phyloP scores from a whole-genome alignment of 257 asterid genomes.

The Capsicum pubescens region DNA sequence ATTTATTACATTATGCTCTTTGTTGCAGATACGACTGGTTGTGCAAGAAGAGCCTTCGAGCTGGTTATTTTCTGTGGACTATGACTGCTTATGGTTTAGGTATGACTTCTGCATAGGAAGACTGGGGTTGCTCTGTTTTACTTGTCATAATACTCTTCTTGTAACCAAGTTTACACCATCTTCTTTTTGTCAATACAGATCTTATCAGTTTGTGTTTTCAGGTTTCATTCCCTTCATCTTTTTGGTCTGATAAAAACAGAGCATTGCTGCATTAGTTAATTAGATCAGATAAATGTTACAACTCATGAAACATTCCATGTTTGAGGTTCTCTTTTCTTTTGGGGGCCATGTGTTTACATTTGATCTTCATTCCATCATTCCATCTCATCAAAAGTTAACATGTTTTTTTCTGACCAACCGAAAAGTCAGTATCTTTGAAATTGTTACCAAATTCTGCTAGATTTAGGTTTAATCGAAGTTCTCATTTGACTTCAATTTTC shows the following conservation, averaged over 20 bases:
- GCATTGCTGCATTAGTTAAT: background rate
- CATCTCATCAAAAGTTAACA: background rate
- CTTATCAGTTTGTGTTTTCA: background rate
- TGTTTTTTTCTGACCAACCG: conserved; percentile 1
- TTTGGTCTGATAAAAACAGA: background rate
- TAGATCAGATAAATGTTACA: conserved; percentile 14
- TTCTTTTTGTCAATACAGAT: conserved; percentile 9
- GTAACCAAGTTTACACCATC: background rate
- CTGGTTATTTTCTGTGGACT: conserved; percentile 87
- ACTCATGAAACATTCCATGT: background rate
- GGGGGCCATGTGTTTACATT: background rate
- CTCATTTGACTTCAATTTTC: background rate
- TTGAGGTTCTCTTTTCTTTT: conserved; percentile 9
- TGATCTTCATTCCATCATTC: background rate
- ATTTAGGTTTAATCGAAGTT: background rate
- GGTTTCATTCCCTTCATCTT: background rate
- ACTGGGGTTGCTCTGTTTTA: too few species aligned
- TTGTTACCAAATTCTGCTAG: background rate
- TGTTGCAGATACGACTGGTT: conserved; percentile 88
- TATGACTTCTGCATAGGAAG: conserved; percentile 9
- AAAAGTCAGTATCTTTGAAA: conserved; percentile 6
- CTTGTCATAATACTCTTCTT: conserved; percentile 11
- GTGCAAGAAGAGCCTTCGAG: conserved; percentile 68
- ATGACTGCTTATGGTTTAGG: conserved; percentile 81
- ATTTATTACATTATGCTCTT: conserved; percentile 13